A percentile compares a stretch with the other conserved stretches of the same genome.
These are phyloP conservation scores for Elymus sibiricus DNA, from an alignment of 176 grass and related monocot species.

Conservation along the genomic window DNA sequence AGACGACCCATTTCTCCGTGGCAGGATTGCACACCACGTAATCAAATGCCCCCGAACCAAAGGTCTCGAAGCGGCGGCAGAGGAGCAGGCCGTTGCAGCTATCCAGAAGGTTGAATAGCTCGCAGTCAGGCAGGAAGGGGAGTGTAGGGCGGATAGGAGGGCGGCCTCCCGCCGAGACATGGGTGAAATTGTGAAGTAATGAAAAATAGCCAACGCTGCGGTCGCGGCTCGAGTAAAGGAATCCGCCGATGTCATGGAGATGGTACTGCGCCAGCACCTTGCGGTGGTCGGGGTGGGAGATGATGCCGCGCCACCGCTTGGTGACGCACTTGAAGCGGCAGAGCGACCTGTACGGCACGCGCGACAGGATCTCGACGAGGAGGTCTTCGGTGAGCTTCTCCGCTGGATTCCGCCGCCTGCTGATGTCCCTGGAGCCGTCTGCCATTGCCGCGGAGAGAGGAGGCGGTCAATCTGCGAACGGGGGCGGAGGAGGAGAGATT, in stretches of 20 bases:
- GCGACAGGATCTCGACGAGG: not conserved
- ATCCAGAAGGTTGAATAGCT: not conserved
- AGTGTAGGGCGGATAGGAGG: not conserved
- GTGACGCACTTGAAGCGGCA: not conserved
- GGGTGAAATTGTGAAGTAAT: not conserved
- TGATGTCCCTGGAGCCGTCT: not conserved
- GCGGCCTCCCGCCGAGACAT: not conserved
- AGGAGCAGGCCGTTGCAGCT: not conserved
- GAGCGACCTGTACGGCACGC: not conserved
- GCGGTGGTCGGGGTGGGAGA: not conserved
- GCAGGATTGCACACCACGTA: not conserved
- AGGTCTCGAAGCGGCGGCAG: not conserved
- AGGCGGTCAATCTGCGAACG: not conserved
- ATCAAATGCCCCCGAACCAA: too few species aligned
- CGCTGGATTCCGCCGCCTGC: not conserved
- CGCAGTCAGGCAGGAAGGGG: not conserved
- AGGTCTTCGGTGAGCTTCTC: not conserved
- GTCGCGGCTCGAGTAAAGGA: not conserved
- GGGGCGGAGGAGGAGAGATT: not conserved
- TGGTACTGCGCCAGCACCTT: not conserved
- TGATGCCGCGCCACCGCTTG: not conserved
- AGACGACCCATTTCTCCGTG: not conserved
- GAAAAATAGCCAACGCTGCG: not conserved
- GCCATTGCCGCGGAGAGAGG: not conserved
- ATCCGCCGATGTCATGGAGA: not conserved